These are phyloP conservation scores for Syncephalastrum contaminatum DNA, from an alignment of 371 early-diverging fungal genomes.

Conservation along the genomic window DNA sequence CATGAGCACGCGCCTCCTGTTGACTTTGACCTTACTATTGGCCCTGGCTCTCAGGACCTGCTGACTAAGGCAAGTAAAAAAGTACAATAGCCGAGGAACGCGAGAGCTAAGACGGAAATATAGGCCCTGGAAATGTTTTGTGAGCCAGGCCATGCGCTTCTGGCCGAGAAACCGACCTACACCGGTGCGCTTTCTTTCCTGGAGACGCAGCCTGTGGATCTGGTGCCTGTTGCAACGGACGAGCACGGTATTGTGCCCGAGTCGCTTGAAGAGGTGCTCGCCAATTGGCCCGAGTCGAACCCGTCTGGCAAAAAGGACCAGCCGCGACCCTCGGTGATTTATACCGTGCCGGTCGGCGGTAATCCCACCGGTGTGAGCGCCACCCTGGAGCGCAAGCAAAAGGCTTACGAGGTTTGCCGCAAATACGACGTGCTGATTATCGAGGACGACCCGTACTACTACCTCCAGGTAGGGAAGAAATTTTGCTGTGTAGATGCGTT, in stretches of 20 bases:
- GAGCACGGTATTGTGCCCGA: conserved; percentile 53
- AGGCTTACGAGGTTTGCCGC: conserved; percentile 60
- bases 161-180: conserved; percentile 78
- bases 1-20: conserved; percentile 60
- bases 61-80: conserved; percentile 55
- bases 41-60: conserved; percentile 77
- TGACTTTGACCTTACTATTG: conserved; percentile 66
- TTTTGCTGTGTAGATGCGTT: neutral
- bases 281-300: conserved; percentile 44
- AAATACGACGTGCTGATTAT: conserved; percentile 67
- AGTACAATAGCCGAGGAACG: neutral
- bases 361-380: conserved; percentile 78
- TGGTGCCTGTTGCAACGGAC: conserved; percentile 62
- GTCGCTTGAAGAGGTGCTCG: conserved; percentile 46
- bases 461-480: conserved; percentile 49
- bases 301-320: conserved; percentile 34
- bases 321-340: conserved; percentile 47
- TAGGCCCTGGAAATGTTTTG: conserved; percentile 74
- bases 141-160: conserved; percentile 58
- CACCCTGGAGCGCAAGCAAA: conserved; percentile 58
- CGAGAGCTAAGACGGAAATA: neutral
- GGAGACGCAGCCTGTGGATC: conserved; percentile 61
- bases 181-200: conserved; percentile 76
- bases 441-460: conserved; percentile 86
- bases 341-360: conserved; percentile 68